Percentiles rank a stretch among this genome's conserved stretches.
phyloP scores from a whole-genome alignment of 2,329 filamentous ascomycete species.

The Fusarium sp. region DNA sequence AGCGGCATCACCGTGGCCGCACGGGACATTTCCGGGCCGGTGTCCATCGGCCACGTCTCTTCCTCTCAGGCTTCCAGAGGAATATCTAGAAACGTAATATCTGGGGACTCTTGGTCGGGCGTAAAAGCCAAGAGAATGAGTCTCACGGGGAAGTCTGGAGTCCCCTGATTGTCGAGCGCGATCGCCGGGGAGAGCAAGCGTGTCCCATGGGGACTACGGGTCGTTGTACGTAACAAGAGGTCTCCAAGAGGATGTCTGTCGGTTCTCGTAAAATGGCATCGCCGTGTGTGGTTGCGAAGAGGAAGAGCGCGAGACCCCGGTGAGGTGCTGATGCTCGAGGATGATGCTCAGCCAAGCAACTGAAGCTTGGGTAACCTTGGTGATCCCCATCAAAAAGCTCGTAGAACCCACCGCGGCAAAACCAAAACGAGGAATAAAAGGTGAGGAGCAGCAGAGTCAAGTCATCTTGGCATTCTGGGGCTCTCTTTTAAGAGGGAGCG shows the following conservation, averaged over 20 bases:
- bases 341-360: constrained; percentile 11
- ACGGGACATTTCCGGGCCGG: constrained; percentile 21
- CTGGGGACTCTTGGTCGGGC: not conserved
- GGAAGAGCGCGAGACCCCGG: not conserved
- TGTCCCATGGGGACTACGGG: constrained; percentile 40
- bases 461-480: constrained; percentile 13
- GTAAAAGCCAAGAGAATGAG: constrained; percentile 12
- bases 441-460: constrained; percentile 2
- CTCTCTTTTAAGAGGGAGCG: not conserved
- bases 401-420: constrained; percentile 5
- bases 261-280: constrained; percentile 13
- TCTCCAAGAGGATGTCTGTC: constrained; percentile 6
- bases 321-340: not conserved
- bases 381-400: not conserved
- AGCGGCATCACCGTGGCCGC: constrained; percentile 25
- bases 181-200: constrained; percentile 24
- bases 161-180: constrained; percentile 24
- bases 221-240: constrained; percentile 40
- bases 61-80: not conserved
- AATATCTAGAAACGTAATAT: constrained; percentile 1
- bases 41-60: constrained; percentile 13
- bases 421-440: not conserved
- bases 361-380: not conserved
- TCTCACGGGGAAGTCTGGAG: constrained; percentile 38
- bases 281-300: not conserved